Conservation (phyloP, 1,284 basidiomycete species). For the Papiliotrema nemorosa region DNA sequence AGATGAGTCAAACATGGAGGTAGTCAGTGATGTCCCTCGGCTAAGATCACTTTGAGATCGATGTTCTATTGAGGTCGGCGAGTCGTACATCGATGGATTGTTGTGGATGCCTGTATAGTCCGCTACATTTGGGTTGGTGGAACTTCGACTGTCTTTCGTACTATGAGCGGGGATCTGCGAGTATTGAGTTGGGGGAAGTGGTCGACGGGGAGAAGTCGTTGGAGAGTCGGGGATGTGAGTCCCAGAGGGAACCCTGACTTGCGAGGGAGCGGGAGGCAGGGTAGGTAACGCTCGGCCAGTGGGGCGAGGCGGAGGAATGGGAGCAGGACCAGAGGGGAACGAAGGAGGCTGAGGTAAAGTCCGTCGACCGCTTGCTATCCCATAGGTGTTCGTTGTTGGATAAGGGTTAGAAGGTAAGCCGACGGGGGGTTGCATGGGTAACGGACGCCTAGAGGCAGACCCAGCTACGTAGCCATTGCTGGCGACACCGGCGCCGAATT, state of each 20-base stretch:
- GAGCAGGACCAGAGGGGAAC: background rate
- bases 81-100: background rate
- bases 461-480: too few species aligned
- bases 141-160: too few species aligned
- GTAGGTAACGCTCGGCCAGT: constrained; percentile 1
- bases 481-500: constrained; percentile 2
- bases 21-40: background rate
- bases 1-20: background rate
- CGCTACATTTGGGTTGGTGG: background rate
- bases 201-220: constrained; percentile 6
- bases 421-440: constrained; percentile 17
- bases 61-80: background rate
- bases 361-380: constrained; percentile 7
- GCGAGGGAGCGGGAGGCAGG: background rate
- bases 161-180: too few species aligned
- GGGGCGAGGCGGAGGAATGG: constrained; percentile 2
- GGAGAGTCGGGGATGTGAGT: background rate
- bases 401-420: constrained; percentile 8
- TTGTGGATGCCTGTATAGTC: background rate
- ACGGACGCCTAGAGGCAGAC: constrained; percentile 14
- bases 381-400: constrained; percentile 2
- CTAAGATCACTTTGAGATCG: background rate
- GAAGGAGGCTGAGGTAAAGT: constrained; percentile 12
- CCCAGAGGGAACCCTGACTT: background rate
- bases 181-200: background rate